Evolutionary conservation across 495 filamentous ascomycete species (phyloP).

Genomic region (Neurospora sp.): DNA sequence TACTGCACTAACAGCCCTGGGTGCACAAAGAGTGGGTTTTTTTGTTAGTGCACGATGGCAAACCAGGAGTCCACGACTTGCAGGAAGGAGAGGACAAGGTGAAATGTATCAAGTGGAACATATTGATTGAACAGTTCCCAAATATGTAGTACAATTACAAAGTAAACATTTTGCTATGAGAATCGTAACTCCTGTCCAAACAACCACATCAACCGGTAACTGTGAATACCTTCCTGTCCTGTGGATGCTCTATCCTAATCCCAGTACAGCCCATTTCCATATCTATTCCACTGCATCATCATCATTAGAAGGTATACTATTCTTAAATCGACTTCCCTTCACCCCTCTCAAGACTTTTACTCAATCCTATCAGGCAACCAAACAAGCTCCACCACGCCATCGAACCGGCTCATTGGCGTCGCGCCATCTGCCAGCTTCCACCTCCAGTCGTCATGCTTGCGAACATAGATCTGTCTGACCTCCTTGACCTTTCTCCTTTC

Average conservation of each 20-base stretch:
- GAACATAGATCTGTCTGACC: constrained; percentile 37
- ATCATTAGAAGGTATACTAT: background rate
- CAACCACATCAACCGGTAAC: background rate
- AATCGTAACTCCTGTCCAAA: background rate
- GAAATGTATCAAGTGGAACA: no score
- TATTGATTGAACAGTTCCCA: background rate
- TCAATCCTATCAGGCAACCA: constrained; percentile 30
- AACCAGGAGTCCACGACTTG: background rate
- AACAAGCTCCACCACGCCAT: constrained; percentile 42
- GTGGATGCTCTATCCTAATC: background rate
- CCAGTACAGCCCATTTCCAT: background rate
- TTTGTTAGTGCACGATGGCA: background rate
- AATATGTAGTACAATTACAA: background rate
- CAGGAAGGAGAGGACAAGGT: background rate
- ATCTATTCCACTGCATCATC: background rate
- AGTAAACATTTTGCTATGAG: background rate
- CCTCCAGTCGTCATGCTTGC: constrained; percentile 35
- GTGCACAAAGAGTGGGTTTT: rapidly evolving
- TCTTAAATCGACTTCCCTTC: background rate
- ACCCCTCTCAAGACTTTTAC: background rate
- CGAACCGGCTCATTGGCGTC: constrained; percentile 32
- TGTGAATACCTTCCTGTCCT: background rate
- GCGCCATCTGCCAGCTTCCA: constrained; percentile 34
- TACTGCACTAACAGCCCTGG: background rate
- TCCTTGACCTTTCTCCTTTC: constrained; percentile 13